A percentile compares a stretch with the other conserved stretches of the same genome.
phyloP scores from a whole-genome alignment of 2,329 filamentous ascomycete genomes.

The Colletotrichum falcatum region DNA sequence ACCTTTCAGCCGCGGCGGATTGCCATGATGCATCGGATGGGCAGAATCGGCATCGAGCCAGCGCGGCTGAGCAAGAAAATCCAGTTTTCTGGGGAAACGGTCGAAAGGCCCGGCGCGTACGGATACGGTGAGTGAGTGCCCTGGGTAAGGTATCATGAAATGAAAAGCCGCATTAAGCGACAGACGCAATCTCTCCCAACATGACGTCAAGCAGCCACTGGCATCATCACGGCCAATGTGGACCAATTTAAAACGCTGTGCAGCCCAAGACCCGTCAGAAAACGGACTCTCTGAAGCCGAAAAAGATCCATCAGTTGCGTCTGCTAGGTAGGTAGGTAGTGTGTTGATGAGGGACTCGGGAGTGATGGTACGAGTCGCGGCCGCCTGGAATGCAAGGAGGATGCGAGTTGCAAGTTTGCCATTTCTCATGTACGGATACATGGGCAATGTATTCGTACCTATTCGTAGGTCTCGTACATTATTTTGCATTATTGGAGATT shows the following conservation, averaged over 20 bases:
- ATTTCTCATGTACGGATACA: conserved; percentile 14
- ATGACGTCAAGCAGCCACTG: conserved; percentile 34
- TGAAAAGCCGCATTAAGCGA: conserved; percentile 39
- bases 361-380: neutral
- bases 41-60: conserved; percentile 2
- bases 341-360: no score
- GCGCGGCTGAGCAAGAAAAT: neutral
- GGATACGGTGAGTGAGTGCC: neutral
- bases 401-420: conserved; percentile 34
- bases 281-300: conserved; percentile 25
- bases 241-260: conserved; percentile 30
- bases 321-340: no score
- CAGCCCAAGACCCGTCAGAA: conserved; percentile 20
- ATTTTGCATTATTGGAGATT: conserved; percentile 2
- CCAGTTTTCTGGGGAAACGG: conserved; percentile 10
- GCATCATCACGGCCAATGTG: conserved; percentile 8
- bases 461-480: no score
- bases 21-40: neutral
- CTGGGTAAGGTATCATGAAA: conserved; percentile 38
- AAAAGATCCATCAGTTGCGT: no score
- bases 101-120: neutral
- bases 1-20: conserved; percentile 20
- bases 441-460: neutral
- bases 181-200: neutral
- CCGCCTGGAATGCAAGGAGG: neutral